Evolutionary conservation across 1,284 basidiomycete species (phyloP).

Genomic region (Termitomyces sp.): DNA sequence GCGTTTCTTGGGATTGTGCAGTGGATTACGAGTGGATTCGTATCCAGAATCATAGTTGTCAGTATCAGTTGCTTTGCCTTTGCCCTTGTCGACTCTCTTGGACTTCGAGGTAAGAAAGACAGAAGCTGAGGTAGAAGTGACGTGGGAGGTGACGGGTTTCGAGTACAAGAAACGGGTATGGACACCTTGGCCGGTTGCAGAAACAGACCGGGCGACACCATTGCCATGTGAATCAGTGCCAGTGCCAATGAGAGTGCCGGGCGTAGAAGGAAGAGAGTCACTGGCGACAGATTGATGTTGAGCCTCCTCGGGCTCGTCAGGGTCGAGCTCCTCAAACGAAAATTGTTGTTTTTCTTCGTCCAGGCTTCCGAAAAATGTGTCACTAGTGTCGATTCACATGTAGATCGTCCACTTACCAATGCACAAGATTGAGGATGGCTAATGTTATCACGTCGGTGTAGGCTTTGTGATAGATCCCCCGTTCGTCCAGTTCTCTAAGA

Average conservation of each 20-base stretch:
- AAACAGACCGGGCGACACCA: background rate
- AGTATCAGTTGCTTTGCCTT: background rate
- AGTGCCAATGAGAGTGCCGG: background rate
- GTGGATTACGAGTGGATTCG: background rate
- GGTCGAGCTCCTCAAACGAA: background rate
- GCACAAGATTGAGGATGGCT: background rate
- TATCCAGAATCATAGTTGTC: background rate
- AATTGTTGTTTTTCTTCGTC: background rate
- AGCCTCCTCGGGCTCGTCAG: background rate
- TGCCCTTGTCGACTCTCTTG: background rate
- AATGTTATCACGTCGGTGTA: background rate
- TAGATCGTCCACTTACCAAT: background rate
- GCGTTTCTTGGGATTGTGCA: background rate
- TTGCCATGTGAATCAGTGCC: background rate
- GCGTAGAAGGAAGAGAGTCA: background rate
- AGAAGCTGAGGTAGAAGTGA: background rate
- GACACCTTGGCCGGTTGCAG: background rate
- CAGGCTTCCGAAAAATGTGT: background rate
- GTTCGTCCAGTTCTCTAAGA: background rate
- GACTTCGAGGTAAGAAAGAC: background rate
- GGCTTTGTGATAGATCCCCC: background rate
- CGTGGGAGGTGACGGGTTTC: background rate
- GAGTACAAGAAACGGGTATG: background rate
- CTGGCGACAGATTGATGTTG: background rate
- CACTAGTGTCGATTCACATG: background rate